Evolutionary conservation across 2,329 filamentous ascomycete species (phyloP), one percentile per base, ranked within the genome.

Genomic region (Talaromyces sp.): DNA sequence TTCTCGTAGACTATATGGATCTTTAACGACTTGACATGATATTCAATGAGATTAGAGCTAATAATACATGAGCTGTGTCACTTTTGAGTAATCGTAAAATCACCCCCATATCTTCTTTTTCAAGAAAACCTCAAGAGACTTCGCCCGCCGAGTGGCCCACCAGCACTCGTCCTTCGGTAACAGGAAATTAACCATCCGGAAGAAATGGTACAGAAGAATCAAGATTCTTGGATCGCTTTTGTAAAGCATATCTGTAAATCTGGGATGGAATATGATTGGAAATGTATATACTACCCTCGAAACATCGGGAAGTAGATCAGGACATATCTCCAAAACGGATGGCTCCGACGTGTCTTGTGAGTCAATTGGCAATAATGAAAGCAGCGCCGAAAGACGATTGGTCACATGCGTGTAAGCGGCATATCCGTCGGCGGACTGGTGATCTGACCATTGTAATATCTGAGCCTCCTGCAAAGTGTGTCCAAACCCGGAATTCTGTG

Each of bases 151-250:
- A 6, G 54, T 5, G 6, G 60, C 60, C 60, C 64, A 66, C 64
- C 64, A 66, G 50, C 64, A 62, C 24, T 62, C 43, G 10, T 66
- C 31, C 41, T 56, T 41, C 2, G 64, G 60, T 22, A 66, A 41
- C 8, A 66, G 16, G 11, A 2, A 9, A 6, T 59, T 41, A 27
- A 62, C 24, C 41, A 59, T 59, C 7, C 52, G 52, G 31, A 62
- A 66, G 31, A 62, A 66, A 59, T 66, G 60, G 19, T 66, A 66
- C 19, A 66, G 11, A 2, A 62, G 43, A 6, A 57, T 35, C 11
- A 62, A 22, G 22, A 57, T 37, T 22, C 64, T 22, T n/a, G 33
- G 16, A 16, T 66, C 64, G 35, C 43, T 47, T n/a, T 54, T 52
- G n/a, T 41, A 56, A 2, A 66, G 33, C 64, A 66, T 66, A 47